These are phyloP conservation scores for Lizonia empirigonia DNA, from an alignment of 2,329 filamentous ascomycete genomes.

Conservation along the genomic window DNA sequence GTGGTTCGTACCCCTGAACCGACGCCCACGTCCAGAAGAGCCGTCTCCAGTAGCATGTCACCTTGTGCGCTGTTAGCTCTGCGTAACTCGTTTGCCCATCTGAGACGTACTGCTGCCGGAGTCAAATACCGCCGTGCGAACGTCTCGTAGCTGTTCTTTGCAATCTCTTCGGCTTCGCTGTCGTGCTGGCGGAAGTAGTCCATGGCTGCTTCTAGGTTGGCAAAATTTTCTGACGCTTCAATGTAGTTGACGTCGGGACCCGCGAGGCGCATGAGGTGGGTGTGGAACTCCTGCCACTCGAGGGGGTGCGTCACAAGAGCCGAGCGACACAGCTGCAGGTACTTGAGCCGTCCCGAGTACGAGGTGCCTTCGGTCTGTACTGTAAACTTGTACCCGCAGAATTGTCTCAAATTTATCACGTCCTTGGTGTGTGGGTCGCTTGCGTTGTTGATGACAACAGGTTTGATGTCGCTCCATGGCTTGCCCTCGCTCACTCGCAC, in stretches of 20 bases:
- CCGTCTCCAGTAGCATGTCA: slow-evolving; percentile 44
- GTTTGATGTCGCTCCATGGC: slow-evolving; percentile 42
- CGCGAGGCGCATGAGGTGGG: slow-evolving; percentile 39
- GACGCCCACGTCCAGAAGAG: slow-evolving; percentile 39
- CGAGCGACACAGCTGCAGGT: slow-evolving; percentile 57
- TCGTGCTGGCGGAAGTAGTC: slow-evolving; percentile 40
- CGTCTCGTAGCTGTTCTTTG: slow-evolving; percentile 39
- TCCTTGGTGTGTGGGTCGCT: slow-evolving; percentile 39
- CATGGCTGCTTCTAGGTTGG: slow-evolving; percentile 40
- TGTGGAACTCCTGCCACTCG: slow-evolving; percentile 45
- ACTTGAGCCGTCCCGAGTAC: slow-evolving; percentile 61
- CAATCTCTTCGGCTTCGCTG: slow-evolving; percentile 37
- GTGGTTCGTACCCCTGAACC: slow-evolving; percentile 40
- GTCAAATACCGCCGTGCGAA: slow-evolving; percentile 42
- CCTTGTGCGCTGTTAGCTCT: slow-evolving; percentile 16
- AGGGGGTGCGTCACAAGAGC: slow-evolving; percentile 42
- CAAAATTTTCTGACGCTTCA: slow-evolving; percentile 40
- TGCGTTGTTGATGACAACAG: slow-evolving; percentile 42
- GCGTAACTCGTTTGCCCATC: background rate
- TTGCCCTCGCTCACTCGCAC: slow-evolving; percentile 38
- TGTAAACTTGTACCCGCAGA: slow-evolving; percentile 57
- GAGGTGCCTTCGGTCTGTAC: slow-evolving; percentile 60
- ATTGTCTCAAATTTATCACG: slow-evolving; percentile 42
- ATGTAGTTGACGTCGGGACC: slow-evolving; percentile 43
- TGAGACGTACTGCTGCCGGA: slow-evolving; percentile 35